These are phyloP conservation scores for Protea cynaroides DNA, from an alignment of 164 flowering plant genomes.

Conservation along the genomic window DNA sequence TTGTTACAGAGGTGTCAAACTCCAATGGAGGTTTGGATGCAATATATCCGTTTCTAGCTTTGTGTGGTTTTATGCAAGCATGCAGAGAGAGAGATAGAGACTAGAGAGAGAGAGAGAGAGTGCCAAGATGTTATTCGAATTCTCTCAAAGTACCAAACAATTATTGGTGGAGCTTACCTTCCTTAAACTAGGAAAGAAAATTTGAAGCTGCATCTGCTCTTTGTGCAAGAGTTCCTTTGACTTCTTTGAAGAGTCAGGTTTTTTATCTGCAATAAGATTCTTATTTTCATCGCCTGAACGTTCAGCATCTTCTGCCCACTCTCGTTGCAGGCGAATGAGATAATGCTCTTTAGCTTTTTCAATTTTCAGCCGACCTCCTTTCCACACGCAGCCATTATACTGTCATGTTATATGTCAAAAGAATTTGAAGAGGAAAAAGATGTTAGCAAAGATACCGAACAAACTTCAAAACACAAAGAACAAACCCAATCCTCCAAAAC, in stretches of 20 bases:
- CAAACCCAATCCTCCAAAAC: too few species aligned
- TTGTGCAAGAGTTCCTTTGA: slow-evolving; percentile 14
- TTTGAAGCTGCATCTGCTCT: slow-evolving; percentile 35
- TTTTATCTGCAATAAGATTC: slow-evolving; percentile 15
- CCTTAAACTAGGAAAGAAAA: slow-evolving; percentile 64
- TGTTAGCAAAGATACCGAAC: not conserved
- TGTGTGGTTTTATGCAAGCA: not conserved
- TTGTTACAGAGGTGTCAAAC: too few species aligned
- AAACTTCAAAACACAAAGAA: not conserved
- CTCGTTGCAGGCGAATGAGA: slow-evolving; percentile 54
- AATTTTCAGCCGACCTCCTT: slow-evolving; percentile 71
- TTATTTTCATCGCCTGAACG: slow-evolving; percentile 9
- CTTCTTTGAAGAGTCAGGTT: slow-evolving; percentile 6
- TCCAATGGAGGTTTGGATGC: too few species aligned
- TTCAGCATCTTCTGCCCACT: slow-evolving; percentile 65
- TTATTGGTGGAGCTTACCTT: slow-evolving; percentile 35
- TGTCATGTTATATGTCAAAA: slow-evolving; percentile 15
- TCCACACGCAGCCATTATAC: slow-evolving; percentile 95
- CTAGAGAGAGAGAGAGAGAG: not conserved
- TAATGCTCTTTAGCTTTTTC: slow-evolving; percentile 92
- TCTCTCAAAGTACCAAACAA: not conserved
- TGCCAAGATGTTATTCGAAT: not conserved
- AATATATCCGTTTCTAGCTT: too few species aligned
- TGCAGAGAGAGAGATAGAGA: not conserved
- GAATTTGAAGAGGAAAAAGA: not conserved